Evolutionary conservation across 495 filamentous ascomycete genomes (phyloP), one percentile per base, ranked within the genome.

Genomic region (Daldinia loculata): DNA sequence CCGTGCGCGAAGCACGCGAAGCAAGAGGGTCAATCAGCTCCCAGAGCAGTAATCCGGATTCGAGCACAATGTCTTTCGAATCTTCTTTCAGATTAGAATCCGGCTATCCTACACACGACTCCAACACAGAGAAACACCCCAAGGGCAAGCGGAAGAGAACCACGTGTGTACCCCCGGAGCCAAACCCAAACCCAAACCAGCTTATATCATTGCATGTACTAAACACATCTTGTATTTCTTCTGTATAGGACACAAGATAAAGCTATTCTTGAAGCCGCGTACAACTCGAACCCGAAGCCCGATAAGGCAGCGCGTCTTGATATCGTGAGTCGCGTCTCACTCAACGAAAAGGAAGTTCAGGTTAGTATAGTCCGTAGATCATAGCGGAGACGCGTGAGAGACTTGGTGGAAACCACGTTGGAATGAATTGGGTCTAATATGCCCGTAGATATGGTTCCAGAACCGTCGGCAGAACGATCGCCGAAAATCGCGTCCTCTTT

Each of bases 291-390:
- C 76, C 85, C 93, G 3, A 97, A 97, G 77, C 96, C 96, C 59
- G 95, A 98, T 83, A 98, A 98, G 80, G 84, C 89, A 15, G 90
- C 91, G 75, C 92, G 95, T 76, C 85, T 90, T 50, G 90, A 89
- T 73, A 93, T 99, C 64, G 91, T 94, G 60, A 88, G 86, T 79
- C 89, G 88, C 76, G 96, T 98, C 60, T 89, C 91, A 51, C 86
- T 99, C 72, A 95, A 92, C 67, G 95, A 99, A 81, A 98, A 98
- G 79, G 95, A 98, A 84, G 93, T 98, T 17, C 96, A 98, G 88
- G 95, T 98, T 74, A 84, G 91, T 83, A 63, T 30, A 65, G 65
- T 48, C 36, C 53, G 12, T 55, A 26, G 22, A 15, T 30, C 19
- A 34, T 6, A 34, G 38, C 1, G 24, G 11, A 52, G 29, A 66